These are phyloP conservation scores for Sorghum bicolor DNA, from an alignment of 176 grass and related monocot genomes.

Conservation along the genomic window DNA sequence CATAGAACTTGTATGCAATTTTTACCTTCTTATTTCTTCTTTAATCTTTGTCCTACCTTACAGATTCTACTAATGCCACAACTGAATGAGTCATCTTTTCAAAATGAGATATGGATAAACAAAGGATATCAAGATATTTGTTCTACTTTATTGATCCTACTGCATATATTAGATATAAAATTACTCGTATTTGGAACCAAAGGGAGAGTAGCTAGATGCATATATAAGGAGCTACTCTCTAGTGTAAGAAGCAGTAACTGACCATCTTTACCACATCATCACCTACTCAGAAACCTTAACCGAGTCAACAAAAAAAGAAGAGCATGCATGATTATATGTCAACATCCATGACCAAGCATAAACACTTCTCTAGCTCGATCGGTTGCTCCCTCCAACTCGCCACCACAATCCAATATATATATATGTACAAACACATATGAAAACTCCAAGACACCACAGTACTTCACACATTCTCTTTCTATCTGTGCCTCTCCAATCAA, in stretches of 20 bases:
- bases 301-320: not conserved
- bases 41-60: not conserved
- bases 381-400: conserved; percentile 27
- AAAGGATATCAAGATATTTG: not conserved
- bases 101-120: not conserved
- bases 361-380: not conserved
- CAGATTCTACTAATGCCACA: not conserved
- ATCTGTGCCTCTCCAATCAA: not conserved
- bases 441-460: conserved; percentile 26
- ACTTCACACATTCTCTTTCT: not conserved
- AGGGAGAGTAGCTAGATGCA: not conserved
- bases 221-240: not conserved
- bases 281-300: conserved; percentile 10
- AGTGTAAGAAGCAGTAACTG: not conserved
- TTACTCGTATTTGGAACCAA: not conserved
- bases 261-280: not conserved
- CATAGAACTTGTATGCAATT: not conserved
- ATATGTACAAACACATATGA: conserved; percentile 41
- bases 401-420: conserved; percentile 44
- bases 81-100: not conserved
- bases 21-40: not conserved
- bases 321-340: not conserved
- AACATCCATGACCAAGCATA: conserved; percentile 34
- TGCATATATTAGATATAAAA: not conserved
- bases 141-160: not conserved